Base-by-base conservation (phyloP, 345 rosid genomes). In the Hibiscus tridactylites region DNA sequence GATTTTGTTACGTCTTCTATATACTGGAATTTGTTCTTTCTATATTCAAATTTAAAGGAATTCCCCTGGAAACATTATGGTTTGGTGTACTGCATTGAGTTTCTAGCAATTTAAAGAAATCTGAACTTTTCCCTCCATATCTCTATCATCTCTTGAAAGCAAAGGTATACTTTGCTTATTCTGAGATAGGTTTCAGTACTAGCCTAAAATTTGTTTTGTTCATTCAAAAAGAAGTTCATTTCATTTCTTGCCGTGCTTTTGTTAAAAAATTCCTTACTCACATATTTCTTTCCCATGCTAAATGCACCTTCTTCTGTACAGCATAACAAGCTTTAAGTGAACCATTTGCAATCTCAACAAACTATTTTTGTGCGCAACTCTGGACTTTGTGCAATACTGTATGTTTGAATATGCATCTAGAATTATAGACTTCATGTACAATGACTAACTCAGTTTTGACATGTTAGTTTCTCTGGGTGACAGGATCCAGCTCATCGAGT, bases 401-500 rank as follows among this genome's bases (percentile, higher is more conserved):
- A 12, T 2, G 1, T 65, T 12, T 21, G 17, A 21, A 4, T 24
- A 24, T 21, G 54, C n/a, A 65, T 44, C 29, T 65, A 7, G n/a
- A n/a, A n/a, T n/a, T n/a, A n/a, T n/a, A n/a, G 54, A 46, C 29
- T 68, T 58, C 46, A 44, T 62, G 35, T 31, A 52, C 29, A 9
- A n/a, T 39, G 61, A n/a, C 46, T 1, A 56, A 33, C 56, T 39
- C 33, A 12, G 35, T 65, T 61, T 59, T 28, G 54, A 44, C n/a
- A 13, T 16, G 57, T 71, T 56, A 9, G 21, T 56, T 15, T 44
- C 19, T 60, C 54, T 73, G 39, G 58, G 63, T 74, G 44, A 76
- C 87, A 96, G 98, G 90, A 88, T 91, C 78, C 98, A 96, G 88
- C 91, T 89, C 66, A 71, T 83, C 8, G 99, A 92, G 81, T 85